Evolutionary conservation across 306 rosid genomes (phyloP).

Genomic region (Cicer pinnatifidum): DNA sequence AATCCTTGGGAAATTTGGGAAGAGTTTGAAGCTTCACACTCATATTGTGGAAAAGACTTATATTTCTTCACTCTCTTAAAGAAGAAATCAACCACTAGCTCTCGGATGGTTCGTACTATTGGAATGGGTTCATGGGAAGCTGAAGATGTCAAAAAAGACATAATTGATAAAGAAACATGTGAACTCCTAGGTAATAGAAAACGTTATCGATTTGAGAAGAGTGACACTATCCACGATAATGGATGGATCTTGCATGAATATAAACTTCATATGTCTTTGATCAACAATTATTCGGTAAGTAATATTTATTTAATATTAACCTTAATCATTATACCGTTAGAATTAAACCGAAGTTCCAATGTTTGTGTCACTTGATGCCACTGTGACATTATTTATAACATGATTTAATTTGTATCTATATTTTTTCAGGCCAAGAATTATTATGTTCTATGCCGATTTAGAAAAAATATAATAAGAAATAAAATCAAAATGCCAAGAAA

Average conservation of each 20-base stretch:
- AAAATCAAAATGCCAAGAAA: background rate
- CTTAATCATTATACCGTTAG: too few relatives aligned
- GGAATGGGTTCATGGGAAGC: slow-evolving; percentile 38
- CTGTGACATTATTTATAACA: background rate
- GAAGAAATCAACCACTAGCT: background rate
- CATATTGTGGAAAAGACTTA: background rate
- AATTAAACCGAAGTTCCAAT: too few relatives aligned
- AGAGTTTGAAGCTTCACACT: background rate
- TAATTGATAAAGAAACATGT: background rate
- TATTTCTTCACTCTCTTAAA: slow-evolving; percentile 27
- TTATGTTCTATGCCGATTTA: slow-evolving; percentile 13
- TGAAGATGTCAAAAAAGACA: background rate
- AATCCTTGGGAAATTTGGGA: slow-evolving; percentile 41
- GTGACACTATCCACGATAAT: background rate
- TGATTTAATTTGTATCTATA: background rate
- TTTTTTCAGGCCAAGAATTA: slow-evolving; percentile 13
- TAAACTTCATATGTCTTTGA: background rate
- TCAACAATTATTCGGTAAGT: background rate
- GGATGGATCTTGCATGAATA: slow-evolving; percentile 41
- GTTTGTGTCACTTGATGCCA: background rate
- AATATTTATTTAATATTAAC: background rate
- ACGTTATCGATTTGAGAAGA: slow-evolving; percentile 34
- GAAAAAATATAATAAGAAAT: background rate
- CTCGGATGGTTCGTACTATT: slow-evolving; percentile 13
- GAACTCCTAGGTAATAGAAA: background rate